Percentiles rank a stretch among this genome's conserved stretches.
Conservation (phyloP, 2,329 filamentous ascomycete genomes). For the Ciborinia camelliae region DNA sequence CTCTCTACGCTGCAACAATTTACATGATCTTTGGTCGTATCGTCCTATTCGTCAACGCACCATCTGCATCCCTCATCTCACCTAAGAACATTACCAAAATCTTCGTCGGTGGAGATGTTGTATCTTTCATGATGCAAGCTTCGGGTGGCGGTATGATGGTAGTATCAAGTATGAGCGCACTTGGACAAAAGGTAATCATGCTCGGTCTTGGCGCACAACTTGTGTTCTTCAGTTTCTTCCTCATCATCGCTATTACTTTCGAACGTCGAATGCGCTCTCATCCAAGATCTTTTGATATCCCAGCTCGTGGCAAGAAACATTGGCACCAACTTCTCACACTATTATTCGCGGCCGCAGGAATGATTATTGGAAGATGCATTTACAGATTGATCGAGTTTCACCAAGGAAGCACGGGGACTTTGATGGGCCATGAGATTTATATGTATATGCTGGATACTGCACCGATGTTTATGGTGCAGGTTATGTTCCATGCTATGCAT, state of each 20-base stretch:
- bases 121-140: slow-evolving; percentile 51
- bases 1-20: slow-evolving; percentile 36
- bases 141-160: slow-evolving; percentile 30
- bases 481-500: slow-evolving; percentile 39
- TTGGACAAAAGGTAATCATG: too few relatives aligned
- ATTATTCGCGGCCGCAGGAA: slow-evolving; percentile 42
- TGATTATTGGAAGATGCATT: slow-evolving; percentile 48
- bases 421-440: slow-evolving; percentile 45
- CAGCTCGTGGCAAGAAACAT: slow-evolving; percentile 16
- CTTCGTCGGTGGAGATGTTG: slow-evolving; percentile 53
- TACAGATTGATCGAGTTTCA: slow-evolving; percentile 50
- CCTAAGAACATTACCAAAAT: slow-evolving; percentile 49
- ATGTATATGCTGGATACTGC: slow-evolving; percentile 47
- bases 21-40: slow-evolving; percentile 37
- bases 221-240: too few relatives aligned
- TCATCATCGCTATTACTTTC: too few relatives aligned
- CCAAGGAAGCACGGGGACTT: slow-evolving; percentile 43
- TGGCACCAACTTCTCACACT: slow-evolving; percentile 40
- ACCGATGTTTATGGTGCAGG: slow-evolving; percentile 43
- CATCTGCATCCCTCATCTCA: slow-evolving; percentile 39
- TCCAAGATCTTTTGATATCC: neutral
- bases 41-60: slow-evolving; percentile 26
- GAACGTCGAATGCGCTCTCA: too few relatives aligned
- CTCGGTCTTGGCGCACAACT: too few relatives aligned
- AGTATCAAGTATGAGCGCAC: neutral